phyloP scores from a whole-genome alignment of 2,329 filamentous ascomycete genomes.

The Pezicula rhizophila region DNA sequence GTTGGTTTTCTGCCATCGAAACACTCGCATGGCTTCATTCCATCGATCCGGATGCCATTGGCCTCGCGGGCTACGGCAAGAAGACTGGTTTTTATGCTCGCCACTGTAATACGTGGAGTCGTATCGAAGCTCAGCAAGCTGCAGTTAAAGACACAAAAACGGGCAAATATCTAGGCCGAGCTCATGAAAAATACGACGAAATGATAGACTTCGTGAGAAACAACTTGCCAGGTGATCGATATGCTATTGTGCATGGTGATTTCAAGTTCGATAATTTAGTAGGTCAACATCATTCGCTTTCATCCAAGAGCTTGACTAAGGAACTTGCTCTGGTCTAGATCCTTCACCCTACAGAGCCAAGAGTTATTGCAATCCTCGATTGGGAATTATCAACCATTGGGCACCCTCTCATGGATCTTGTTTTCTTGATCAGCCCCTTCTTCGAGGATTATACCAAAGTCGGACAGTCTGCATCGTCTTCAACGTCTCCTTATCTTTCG shows the following conservation, averaged over 20 bases:
- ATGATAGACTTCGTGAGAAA: constrained; percentile 72
- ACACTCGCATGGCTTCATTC: constrained; percentile 79
- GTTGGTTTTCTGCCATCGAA: constrained; percentile 71
- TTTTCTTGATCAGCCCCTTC: constrained; percentile 41
- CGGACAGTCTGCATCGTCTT: not conserved
- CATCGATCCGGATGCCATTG: constrained; percentile 57
- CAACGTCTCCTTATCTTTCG: not conserved
- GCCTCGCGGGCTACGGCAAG: constrained; percentile 67
- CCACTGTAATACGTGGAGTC: constrained; percentile 73
- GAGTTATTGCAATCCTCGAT: constrained; percentile 84
- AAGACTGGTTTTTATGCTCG: constrained; percentile 71
- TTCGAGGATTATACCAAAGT: not conserved
- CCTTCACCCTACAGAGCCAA: constrained; percentile 77
- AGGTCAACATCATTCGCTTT: constrained; percentile 23
- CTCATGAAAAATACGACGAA: constrained; percentile 69
- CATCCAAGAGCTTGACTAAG: constrained; percentile 30
- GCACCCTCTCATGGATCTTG: constrained; percentile 60
- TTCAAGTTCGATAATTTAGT: constrained; percentile 87
- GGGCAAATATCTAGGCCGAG: constrained; percentile 64
- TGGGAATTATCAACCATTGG: constrained; percentile 70
- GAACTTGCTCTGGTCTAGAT: constrained; percentile 45
- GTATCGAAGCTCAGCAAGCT: constrained; percentile 67
- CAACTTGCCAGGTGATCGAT: constrained; percentile 67
- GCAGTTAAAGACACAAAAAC: constrained; percentile 66
- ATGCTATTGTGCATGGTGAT: constrained; percentile 79